Percentiles rank a stretch among this genome's conserved stretches.
Evolutionary conservation across 805 yeast species (phyloP).

Genomic region (Wickerhamomyces bovis): DNA sequence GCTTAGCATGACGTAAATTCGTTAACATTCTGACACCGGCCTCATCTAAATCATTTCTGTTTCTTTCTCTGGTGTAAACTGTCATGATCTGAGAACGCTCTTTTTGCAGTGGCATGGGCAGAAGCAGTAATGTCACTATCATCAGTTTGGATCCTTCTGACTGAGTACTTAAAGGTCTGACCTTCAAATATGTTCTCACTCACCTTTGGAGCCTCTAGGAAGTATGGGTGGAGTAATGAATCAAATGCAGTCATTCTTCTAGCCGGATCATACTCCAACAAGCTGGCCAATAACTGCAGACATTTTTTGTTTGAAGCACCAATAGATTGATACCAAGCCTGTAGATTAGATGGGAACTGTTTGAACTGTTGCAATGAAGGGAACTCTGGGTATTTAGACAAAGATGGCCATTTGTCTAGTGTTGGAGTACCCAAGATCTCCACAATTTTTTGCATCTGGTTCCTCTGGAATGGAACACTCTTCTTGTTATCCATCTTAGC

Average conservation of each 20-base stretch:
- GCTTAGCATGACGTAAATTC: neutral
- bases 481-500: constrained; percentile 93
- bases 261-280: constrained; percentile 81
- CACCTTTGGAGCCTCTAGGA: constrained; percentile 63
- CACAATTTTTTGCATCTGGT: constrained; percentile 83
- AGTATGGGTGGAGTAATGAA: constrained; percentile 74
- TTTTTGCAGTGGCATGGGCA: constrained; percentile 24
- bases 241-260: constrained; percentile 71
- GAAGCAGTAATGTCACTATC: constrained; percentile 65
- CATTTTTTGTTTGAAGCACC: constrained; percentile 73
- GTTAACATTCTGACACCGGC: neutral
- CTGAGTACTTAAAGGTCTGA: constrained; percentile 69
- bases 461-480: constrained; percentile 88
- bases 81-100: constrained; percentile 22
- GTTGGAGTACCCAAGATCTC: constrained; percentile 93
- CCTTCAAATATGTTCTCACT: constrained; percentile 76
- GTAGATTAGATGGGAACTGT: constrained; percentile 58
- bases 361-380: constrained; percentile 52
- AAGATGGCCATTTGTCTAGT: constrained; percentile 68
- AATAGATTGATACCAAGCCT: constrained; percentile 79
- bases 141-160: constrained; percentile 78
- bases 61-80: constrained; percentile 20
- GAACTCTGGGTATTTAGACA: constrained; percentile 81
- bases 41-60: constrained; percentile 11
- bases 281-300: constrained; percentile 51